phyloP scores from a whole-genome alignment of 768 basidiomycete species.

The Kwoniella shandongensis region DNA sequence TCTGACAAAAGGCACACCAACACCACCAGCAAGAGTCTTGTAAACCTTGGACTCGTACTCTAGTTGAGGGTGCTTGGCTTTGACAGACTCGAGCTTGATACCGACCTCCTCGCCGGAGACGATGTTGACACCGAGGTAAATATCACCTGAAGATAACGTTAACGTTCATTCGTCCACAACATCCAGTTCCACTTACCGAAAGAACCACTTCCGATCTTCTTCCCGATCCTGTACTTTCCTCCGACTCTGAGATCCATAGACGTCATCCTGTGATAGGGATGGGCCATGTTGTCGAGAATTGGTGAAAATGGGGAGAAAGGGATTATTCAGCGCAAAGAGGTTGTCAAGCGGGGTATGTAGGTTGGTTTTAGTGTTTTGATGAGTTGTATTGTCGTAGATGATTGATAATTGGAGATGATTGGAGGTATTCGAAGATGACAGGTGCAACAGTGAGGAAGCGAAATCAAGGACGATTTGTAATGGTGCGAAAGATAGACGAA shows the following conservation, averaged over 20 bases:
- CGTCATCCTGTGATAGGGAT: slow-evolving; percentile 36
- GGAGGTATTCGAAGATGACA: not conserved
- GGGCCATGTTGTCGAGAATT: slow-evolving; percentile 8
- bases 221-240: slow-evolving; percentile 85
- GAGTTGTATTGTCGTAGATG: not conserved
- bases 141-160: slow-evolving; percentile 69
- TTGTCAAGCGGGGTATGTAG: slow-evolving; percentile 9
- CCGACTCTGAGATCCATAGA: slow-evolving; percentile 52
- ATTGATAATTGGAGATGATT: not conserved
- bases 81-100: slow-evolving; percentile 99
- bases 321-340: slow-evolving; percentile 7
- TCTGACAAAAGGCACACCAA: slow-evolving; percentile 87
- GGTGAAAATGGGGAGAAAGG: slow-evolving; percentile 5
- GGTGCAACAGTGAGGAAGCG: slow-evolving; percentile 5
- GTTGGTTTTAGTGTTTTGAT: slow-evolving; percentile 18
- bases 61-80: slow-evolving; percentile 99
- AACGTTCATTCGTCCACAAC: slow-evolving; percentile 1
- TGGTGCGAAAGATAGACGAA: too few relatives aligned
- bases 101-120: slow-evolving; percentile 99
- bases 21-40: slow-evolving; percentile 83
- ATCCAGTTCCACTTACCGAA: slow-evolving; percentile 67
- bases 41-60: slow-evolving; percentile 89
- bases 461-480: slow-evolving; percentile 4
- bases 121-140: slow-evolving; percentile 99
- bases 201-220: slow-evolving; percentile 98